Evolutionary conservation across 2,329 filamentous ascomycete species (phyloP).

Genomic region (Neonectria punicea): DNA sequence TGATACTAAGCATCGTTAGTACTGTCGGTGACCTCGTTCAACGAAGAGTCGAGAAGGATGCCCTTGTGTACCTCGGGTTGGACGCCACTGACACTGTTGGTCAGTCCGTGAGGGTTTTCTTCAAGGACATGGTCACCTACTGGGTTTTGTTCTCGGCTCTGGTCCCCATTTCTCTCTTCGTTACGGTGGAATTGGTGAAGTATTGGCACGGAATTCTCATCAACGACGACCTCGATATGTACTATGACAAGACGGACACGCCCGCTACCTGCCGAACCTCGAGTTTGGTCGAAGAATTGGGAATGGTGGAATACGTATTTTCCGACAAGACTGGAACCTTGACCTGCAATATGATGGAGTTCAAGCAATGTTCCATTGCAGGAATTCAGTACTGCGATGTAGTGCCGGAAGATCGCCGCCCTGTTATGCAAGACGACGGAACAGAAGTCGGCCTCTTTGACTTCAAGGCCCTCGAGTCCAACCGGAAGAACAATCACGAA

Average conservation of each 20-base stretch:
- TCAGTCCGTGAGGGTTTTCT: conserved; percentile 79
- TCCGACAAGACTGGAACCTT: conserved; percentile 97
- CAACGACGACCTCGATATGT: conserved; percentile 97
- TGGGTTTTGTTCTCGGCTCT: conserved; percentile 98
- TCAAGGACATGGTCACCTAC: conserved; percentile 95
- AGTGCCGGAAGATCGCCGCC: conserved; percentile 88
- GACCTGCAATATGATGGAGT: conserved; percentile 99
- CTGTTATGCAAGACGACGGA: conserved; percentile 82
- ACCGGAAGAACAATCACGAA: conserved; percentile 67
- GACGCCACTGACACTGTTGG: conserved; percentile 65
- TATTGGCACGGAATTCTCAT: conserved; percentile 98
- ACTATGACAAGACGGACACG: conserved; percentile 94
- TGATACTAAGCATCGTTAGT: conserved; percentile 87
- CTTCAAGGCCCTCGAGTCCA: conserved; percentile 79
- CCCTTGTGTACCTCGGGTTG: conserved; percentile 79
- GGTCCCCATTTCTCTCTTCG: conserved; percentile 97
- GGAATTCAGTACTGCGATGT: conserved; percentile 95
- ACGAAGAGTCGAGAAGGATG: conserved; percentile 69
- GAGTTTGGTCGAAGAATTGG: conserved; percentile 94
- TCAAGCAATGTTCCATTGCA: conserved; percentile 92
- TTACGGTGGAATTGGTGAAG: conserved; percentile 97
- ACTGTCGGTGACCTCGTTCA: conserved; percentile 91
- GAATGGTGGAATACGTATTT: conserved; percentile 98
- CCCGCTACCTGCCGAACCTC: conserved; percentile 96
- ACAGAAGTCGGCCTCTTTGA: conserved; percentile 84